Evolutionary conservation across 306 rosid species (phyloP), one percentile per base, ranked within the genome.

Genomic region (Citrullus colocynthis): DNA sequence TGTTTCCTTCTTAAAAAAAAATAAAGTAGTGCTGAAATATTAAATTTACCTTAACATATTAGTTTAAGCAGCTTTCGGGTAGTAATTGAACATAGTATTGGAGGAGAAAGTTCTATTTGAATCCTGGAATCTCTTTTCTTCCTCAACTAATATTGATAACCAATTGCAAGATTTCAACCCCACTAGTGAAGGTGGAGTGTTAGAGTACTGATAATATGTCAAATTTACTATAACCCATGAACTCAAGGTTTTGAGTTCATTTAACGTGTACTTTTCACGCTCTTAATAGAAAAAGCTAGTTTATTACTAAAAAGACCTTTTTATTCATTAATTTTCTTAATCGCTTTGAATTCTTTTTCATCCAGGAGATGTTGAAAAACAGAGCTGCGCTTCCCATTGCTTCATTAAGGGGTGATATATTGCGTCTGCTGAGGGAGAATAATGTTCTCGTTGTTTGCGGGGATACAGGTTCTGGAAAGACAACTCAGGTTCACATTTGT

Each of bases 391-490:
- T 94, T 78, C 98, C 98, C 44, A 85, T 94, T 87, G 88, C 95
- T 78, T 62, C 86, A 51, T 74, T 90, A 41, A 86, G 89, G 83
- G 92, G 83, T 84, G 93, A 92, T 65, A 87, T 90, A 82, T 77
- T 90, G 89, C 88, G 87, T 81, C 85, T 89, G 78, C 80, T 94
- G 75, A 89, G 85, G 86, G 90, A 92, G 69, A 85, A 88, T 75
- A 82, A 86, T 76, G 93, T 90, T 78, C 89, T 94, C 74, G 97
- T 94, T 78, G 96, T 94, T 85, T 90, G 98, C 83, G 98, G 98
- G 81, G 98, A 94, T 88, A 94, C 98, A 36, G 98, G 98, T 82
- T 94, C 98, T 49, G 98, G 98, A 80, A 94, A 94, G 90, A 94
- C 98, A 82, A 94, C 98, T 79, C 98, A 94, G 97, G 98, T 93